Evolutionary conservation across 2,329 filamentous ascomycete species (phyloP), one percentile per base, ranked within the genome.

Genomic region (Achaetomium macrosporum): DNA sequence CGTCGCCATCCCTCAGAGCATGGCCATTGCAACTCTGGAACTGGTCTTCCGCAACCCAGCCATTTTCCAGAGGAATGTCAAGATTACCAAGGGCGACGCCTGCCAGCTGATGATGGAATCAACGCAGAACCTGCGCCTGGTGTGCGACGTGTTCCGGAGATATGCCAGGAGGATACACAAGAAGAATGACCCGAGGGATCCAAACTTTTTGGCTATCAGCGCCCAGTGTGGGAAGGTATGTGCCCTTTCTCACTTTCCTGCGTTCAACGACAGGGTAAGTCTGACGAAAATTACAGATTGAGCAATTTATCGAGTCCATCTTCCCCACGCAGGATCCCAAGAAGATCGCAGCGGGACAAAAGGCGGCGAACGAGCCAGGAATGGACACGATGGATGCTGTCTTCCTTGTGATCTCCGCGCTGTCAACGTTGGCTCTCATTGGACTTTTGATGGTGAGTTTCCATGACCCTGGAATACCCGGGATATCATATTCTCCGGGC

Each of bases 21-120:
- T 99, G 93, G 93, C 92, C 49, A 96, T 99, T 68, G 92, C 93
- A 9, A 97, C 92, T 0, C 74, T 97, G 40, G 91, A 96, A 62
- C 76, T 90, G 16, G 87, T 92, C 63, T 99, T 97, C 82, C 86
- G 88, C 64, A 99, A 99, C 71, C 87, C 88, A 19, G 78, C 77
- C 55, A 83, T 99, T 53, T 95, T 96, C 67, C 73, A 92, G 67
- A 83, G 80, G 59, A 93, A 96, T 65, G 76, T 99, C 73, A 99
- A 99, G 75, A 96, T 99, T 71, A 92, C 88, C 53, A 97, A 96
- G 75, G 93, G 93, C 31, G 83, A 92, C 61, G 91, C 93, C 36
- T 97, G 93, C 69, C 78, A 86, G 61, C 76, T 97, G 63, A 97
- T 99, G 93, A 79, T 84, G 57, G 83, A 96, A 64, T 95, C 89